These are phyloP conservation scores for Colletotrichum sansevieriae DNA, from an alignment of 2,329 filamentous ascomycete genomes.

Conservation along the genomic window DNA sequence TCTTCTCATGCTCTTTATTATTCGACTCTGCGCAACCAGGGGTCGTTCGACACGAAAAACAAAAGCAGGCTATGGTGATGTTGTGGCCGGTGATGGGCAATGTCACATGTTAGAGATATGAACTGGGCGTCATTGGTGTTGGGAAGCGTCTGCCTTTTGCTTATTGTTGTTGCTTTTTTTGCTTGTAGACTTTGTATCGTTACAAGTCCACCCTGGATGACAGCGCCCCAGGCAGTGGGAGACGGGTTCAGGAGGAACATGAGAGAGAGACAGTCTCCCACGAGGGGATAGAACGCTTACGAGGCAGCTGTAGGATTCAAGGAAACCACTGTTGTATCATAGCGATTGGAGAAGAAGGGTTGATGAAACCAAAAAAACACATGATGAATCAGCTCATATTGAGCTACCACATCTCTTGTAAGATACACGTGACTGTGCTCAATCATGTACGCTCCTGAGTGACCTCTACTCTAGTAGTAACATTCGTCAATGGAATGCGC, in stretches of 20 bases:
- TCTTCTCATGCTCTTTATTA: constrained; percentile 35
- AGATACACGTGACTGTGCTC: constrained; percentile 9
- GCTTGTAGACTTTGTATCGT: constrained; percentile 42
- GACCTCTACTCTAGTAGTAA: neutral
- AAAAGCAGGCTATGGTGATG: constrained; percentile 38
- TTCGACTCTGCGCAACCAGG: constrained; percentile 35
- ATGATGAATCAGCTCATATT: constrained; percentile 37
- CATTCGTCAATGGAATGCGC: neutral
- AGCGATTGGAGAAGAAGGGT: constrained; percentile 40
- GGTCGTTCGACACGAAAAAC: constrained; percentile 33
- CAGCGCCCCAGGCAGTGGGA: constrained; percentile 17
- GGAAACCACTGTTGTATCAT: constrained; percentile 42
- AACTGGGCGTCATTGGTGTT: constrained; percentile 40
- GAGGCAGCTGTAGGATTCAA: constrained; percentile 41
- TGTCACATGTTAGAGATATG: constrained; percentile 41
- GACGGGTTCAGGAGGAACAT: constrained; percentile 30
- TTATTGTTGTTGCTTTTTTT: constrained; percentile 14
- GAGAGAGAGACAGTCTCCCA: constrained; percentile 16
- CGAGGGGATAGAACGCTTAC: constrained; percentile 24
- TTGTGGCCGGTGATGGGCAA: constrained; percentile 37
- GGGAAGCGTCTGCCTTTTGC: constrained; percentile 41
- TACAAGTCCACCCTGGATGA: constrained; percentile 37
- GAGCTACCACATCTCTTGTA: constrained; percentile 15
- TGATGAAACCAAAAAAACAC: constrained; percentile 28
- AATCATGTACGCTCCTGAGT: too few species aligned